These are phyloP conservation scores for Thalia dealbata DNA, from an alignment of 176 grass and related monocot genomes.

Conservation along the genomic window DNA sequence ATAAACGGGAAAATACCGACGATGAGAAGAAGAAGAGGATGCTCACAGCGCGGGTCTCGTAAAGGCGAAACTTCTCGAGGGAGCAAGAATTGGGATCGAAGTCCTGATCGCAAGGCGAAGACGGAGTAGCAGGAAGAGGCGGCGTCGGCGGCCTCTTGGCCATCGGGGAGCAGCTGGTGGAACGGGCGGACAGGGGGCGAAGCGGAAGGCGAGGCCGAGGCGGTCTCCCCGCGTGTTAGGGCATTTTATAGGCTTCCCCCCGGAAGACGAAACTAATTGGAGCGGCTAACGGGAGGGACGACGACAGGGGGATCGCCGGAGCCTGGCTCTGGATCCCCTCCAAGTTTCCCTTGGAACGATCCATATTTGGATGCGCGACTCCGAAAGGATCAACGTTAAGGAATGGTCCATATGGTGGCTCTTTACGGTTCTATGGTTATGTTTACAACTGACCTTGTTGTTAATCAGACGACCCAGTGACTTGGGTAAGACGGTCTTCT, in stretches of 20 bases:
- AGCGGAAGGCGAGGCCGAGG: background rate
- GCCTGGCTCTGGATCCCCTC: background rate
- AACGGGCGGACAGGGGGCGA: background rate
- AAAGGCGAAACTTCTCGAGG: slow-evolving; percentile 88
- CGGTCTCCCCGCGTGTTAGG: background rate
- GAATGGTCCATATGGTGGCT: background rate
- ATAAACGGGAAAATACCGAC: background rate
- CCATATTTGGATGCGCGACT: background rate
- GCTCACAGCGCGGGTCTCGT: slow-evolving; percentile 79
- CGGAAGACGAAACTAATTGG: background rate
- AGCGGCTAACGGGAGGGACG: background rate
- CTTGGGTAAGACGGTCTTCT: too few relatives aligned
- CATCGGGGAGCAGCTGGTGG: background rate
- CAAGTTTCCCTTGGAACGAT: background rate
- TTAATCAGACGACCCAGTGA: too few relatives aligned
- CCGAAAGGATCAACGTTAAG: background rate
- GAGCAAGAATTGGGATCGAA: slow-evolving; percentile 31
- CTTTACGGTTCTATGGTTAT: background rate
- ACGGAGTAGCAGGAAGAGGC: slow-evolving; percentile 9
- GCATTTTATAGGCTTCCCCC: background rate
- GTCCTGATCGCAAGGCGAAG: slow-evolving; percentile 9
- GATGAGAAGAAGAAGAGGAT: background rate
- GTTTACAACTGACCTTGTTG: too few relatives aligned
- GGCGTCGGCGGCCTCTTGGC: slow-evolving; percentile 1
- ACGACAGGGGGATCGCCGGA: background rate